Evolutionary conservation across 371 early-diverging fungal genomes (phyloP).

Genomic region (Neoconidiobolus thromboides): DNA sequence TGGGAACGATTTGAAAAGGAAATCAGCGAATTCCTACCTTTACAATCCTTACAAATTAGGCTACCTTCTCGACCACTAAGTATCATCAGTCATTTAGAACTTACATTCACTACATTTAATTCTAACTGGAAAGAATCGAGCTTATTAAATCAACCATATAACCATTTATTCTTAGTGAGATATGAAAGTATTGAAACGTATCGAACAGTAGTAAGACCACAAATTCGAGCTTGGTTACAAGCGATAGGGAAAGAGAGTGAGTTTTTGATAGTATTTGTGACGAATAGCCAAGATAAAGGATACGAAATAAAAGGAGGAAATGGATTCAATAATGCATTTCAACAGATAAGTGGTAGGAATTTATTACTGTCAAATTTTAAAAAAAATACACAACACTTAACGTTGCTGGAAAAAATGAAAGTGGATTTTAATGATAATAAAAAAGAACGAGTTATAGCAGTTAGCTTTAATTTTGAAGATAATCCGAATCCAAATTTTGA

Average conservation of each 20-base stretch:
- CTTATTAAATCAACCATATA: not conserved
- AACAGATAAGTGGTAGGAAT: not conserved
- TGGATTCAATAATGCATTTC: not conserved
- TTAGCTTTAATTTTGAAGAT: not conserved
- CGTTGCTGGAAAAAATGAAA: no score
- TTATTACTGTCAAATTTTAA: not conserved
- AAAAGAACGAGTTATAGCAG: not conserved
- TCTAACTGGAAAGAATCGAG: not conserved
- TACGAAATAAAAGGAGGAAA: not conserved
- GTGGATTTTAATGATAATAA: not conserved
- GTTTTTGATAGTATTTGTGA: slow-evolving; percentile 62
- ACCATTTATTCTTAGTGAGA: not conserved
- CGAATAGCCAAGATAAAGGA: not conserved
- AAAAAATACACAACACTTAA: no score
- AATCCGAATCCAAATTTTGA: slow-evolving; percentile 11
- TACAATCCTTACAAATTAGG: not conserved
- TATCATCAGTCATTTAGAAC: not conserved
- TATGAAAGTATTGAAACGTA: not conserved
- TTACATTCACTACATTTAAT: not conserved
- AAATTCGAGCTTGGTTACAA: slow-evolving; percentile 64
- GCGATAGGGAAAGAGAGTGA: slow-evolving; percentile 64
- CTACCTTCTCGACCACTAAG: not conserved
- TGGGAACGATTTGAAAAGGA: no score
- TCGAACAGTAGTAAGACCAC: slow-evolving; percentile 25
- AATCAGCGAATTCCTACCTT: not conserved